Evolutionary conservation across 495 filamentous ascomycete species (phyloP), one percentile per base, ranked within the genome.

Genomic region (Hypoxylon fragiforme): DNA sequence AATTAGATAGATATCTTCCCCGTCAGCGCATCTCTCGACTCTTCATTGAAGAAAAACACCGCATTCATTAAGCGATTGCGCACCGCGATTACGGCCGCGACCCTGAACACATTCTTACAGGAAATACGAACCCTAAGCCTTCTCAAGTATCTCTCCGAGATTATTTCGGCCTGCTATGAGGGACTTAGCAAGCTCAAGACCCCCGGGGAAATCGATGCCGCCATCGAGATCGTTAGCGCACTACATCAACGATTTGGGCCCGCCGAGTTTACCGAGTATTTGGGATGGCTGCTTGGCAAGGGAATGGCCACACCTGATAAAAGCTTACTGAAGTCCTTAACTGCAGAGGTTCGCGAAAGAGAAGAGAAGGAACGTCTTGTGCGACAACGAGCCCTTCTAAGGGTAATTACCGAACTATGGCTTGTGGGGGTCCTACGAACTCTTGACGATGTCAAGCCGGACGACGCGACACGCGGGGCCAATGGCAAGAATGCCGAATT

Each of bases 31-130:
- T 89, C 90, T 19, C 86, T 99, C 55, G 95, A 99, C 70, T 96
- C 95, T 13, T 92, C 92, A 22, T 80, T 99, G 62, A 97, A 96
- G 78, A 99, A 97, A 73, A 99, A 99, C 65, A 99, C 94, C 9
- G 92, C 92, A 50, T 97, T 97, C 70, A 99, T 99, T 69, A 97
- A 96, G 71, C 88, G 95, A 44, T 79, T 97, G 26, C 89, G 94
- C 28, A 96, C 94, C 20, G 89, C 91, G 32, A 86, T 97, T 54
- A 91, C 83, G 50, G 76, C 88, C 40, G 79, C 89, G 41, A 86
- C 87, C 36, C 80, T 89, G 32, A 76, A 81, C 44, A 91, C 90
- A 49, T 95, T 97, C 70, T 71, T 97, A 32, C 85, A 95, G 66
- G 94, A 99, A 64, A 89, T 96, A 60, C 87, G 88, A 51, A 90